Evolutionary conservation across 805 yeast genomes (phyloP), one percentile per base, ranked within the genome.

Genomic region (Yamadazyma philogaea): DNA sequence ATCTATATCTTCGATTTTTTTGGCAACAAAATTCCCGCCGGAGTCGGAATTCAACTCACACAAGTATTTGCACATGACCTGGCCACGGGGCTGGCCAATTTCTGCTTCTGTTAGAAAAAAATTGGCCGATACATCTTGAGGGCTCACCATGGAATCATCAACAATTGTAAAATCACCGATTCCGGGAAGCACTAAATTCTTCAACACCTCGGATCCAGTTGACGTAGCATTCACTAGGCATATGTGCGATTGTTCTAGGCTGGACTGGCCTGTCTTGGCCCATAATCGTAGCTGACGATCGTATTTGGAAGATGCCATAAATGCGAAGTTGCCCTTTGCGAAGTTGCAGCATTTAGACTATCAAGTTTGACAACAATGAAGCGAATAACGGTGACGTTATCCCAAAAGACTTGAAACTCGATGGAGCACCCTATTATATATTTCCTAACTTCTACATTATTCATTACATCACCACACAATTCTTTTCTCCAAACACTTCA

Each of bases 271-370:
- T 8, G 72, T 60, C 0, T 74, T 54, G 1, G 87, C 89, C 98
- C 98, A 91, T 12, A 91, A 65, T 28, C 97, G 75, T 45, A 91
- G 65, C 57, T 91, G 98, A 30, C 99, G 74, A 60, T 90, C 96
- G 57, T 87, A 89, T 47, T 81, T 81, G 37, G 70, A 69, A 52
- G 59, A 61, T 42, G 27, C 37, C 37, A 34, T 34, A 24, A 17
- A 68, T 64, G 30, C 34, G 34, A 30, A 30, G n/a, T n/a, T n/a
- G 34, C n/a, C 11, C 17, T 10, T n/a, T 33, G 36, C 15, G 36
- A 33, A 30, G 33, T n/a, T 30, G 33, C 33, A 30, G 15, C n/a
- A 15, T 30, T 30, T 11, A 30, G 18, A 24, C 28, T 8, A 24
- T 24, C n/a, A 24, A 24, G 12, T 24, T 4, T 24, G 28, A 24